Evolutionary conservation across 306 rosid genomes (phyloP).

Genomic region (Ziziphus jujuba): DNA sequence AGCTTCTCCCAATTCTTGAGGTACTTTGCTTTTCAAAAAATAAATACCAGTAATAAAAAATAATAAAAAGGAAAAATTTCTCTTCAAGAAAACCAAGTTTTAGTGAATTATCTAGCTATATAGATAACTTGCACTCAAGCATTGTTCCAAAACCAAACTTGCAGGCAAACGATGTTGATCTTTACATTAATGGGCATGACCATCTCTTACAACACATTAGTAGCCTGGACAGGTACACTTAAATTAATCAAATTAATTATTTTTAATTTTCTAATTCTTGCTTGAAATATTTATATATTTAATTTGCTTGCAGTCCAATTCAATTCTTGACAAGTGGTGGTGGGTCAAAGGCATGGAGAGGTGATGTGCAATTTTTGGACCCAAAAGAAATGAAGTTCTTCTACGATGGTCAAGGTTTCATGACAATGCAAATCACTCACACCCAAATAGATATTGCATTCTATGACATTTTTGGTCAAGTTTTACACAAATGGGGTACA

Average conservation of each 20-base stretch:
- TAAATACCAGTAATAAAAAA: neutral
- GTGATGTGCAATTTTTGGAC: constrained; percentile 33
- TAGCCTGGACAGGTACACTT: constrained; percentile 49
- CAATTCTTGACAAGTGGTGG: constrained; percentile 83
- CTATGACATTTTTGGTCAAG: constrained; percentile 57
- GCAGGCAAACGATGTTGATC: constrained; percentile 70
- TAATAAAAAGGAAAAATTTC: no score
- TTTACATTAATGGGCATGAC: constrained; percentile 87
- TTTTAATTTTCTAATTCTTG: no score
- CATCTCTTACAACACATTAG: constrained; percentile 77
- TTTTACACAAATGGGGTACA: constrained; percentile 47
- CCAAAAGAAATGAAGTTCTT: constrained; percentile 52
- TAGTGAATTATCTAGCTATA: no score
- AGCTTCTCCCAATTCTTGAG: constrained; percentile 70
- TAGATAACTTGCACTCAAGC: no score
- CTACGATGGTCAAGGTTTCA: constrained; percentile 92
- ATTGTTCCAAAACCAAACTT: neutral
- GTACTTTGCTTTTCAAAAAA: constrained; percentile 20
- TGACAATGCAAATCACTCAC: constrained; percentile 50
- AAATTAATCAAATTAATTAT: neutral
- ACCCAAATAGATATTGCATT: constrained; percentile 40
- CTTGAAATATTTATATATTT: no score
- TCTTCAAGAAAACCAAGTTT: no score
- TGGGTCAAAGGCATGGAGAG: constrained; percentile 92
- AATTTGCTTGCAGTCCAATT: constrained; percentile 43